Percentiles rank a stretch among this genome's conserved stretches.
These are phyloP conservation scores for Phytophthora aleatoria DNA, from an alignment of 352 stramenopile genomes.

Conservation along the genomic window DNA sequence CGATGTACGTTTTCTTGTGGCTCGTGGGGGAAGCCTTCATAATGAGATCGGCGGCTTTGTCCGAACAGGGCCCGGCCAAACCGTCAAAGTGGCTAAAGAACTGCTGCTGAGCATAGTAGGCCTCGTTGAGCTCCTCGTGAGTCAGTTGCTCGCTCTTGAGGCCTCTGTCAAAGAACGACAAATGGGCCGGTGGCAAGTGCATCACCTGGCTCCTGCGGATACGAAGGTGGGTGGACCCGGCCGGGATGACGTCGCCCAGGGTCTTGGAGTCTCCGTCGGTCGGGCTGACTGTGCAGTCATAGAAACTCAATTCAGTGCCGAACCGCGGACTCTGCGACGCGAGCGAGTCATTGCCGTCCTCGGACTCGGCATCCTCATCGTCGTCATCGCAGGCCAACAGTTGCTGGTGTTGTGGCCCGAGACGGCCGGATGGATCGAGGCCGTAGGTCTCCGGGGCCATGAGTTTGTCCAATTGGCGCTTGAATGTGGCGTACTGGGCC, in stretches of 20 bases:
- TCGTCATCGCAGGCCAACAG: constrained; percentile 35
- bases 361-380: constrained; percentile 65
- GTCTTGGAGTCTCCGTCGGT: constrained; percentile 45
- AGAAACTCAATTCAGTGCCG: constrained; percentile 31
- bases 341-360: constrained; percentile 58
- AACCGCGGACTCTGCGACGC: constrained; percentile 54
- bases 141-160: constrained; percentile 4
- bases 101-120: constrained; percentile 24
- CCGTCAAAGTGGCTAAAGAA: constrained; percentile 17
- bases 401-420: constrained; percentile 36
- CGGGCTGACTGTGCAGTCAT: constrained; percentile 63
- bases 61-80: constrained; percentile 17
- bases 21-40: constrained; percentile 15
- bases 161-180: constrained; percentile 26
- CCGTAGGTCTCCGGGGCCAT: constrained; percentile 72
- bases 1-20: constrained; percentile 16
- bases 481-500: constrained; percentile 60
- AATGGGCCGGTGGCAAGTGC: constrained; percentile 27
- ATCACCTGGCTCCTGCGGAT: constrained; percentile 55
- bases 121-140: constrained; percentile 13
- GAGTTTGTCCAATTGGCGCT: constrained; percentile 68
- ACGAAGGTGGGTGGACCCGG: constrained; percentile 46
- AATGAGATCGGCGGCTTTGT: constrained; percentile 25
- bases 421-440: constrained; percentile 61
- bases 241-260: constrained; percentile 49